Evolutionary conservation across 208 protist species (phyloP), one percentile per base, ranked within the genome.

Genomic region (Trypanosoma lewisi): DNA sequence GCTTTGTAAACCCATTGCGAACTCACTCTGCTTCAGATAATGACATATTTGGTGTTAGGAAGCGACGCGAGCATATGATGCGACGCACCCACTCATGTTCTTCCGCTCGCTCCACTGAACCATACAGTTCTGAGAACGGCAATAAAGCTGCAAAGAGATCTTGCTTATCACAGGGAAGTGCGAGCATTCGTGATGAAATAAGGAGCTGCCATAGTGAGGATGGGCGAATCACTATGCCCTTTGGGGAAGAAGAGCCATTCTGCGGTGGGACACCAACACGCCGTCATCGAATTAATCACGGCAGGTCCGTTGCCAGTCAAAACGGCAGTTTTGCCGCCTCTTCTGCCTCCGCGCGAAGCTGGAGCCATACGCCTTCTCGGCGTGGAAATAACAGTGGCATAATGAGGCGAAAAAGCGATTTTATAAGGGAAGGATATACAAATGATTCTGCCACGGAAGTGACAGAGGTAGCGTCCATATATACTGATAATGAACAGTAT

Each of bases 31-130:
- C 67, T 23, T 42, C 50, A 23, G 77, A 83, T 52, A 65, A 73
- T 37, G 77, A 83, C 67, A 79, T 83, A 23, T 83, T 83, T 56
- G 77, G 77, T 6, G 68, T 78, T 14, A 73, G 72, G 33, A 31
- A 34, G 31, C 67, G 77, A 19, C 65, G 65, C n/a, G 48, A 70
- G 23, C 41, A 37, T 27, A 56, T 41, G 54, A 30, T 25, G 34
- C 47, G 23, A 34, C 12, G 25, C n/a, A 14, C 27, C 16, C 16
- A 16, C 30, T 47, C 59, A 53, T 41, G 17, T 21, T 34, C 25
- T n/a, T 33, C 25, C 34, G 12, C 57, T n/a, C 55, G 25, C 8
- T 52, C 44, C 34, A 63, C 16, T 12, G 57, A 63, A 27, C 57
- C 57, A 21, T 63, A 54, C 30, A 45, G 57, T 52, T 27, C 19